These are phyloP conservation scores for Diospyros kaki DNA, from an alignment of 148 eudicot genomes.

Conservation along the genomic window DNA sequence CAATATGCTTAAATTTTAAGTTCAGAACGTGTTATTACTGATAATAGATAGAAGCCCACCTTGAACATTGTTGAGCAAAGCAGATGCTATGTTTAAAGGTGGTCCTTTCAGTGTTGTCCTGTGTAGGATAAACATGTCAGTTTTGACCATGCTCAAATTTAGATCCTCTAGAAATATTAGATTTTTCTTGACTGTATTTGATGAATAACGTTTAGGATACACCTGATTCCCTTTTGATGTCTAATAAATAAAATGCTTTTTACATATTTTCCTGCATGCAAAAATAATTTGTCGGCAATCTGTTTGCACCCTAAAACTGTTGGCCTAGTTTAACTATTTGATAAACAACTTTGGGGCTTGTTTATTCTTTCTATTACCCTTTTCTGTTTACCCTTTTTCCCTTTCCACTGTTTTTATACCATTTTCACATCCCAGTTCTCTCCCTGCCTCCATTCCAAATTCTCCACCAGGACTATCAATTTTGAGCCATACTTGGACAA, in stretches of 20 bases:
- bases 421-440: too few relatives aligned
- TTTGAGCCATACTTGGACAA: too few relatives aligned
- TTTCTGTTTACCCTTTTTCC: neutral
- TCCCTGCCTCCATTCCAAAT: too few relatives aligned
- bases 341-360: neutral
- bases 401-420: neutral
- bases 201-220: neutral
- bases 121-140: neutral
- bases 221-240: neutral
- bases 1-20: neutral
- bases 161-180: neutral
- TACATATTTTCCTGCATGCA: neutral
- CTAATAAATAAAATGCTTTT: neutral
- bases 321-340: neutral
- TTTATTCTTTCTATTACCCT: neutral
- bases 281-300: neutral
- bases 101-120: neutral
- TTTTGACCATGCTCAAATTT: neutral
- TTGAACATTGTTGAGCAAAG: neutral
- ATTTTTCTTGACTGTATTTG: neutral
- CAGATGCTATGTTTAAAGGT: neutral
- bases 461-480: too few relatives aligned
- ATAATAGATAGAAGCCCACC: neutral
- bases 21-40: neutral
- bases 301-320: slow-evolving; percentile 5